These are phyloP conservation scores for Neonectria sp. DNA, from an alignment of 2,329 filamentous ascomycete genomes.

Conservation along the genomic window DNA sequence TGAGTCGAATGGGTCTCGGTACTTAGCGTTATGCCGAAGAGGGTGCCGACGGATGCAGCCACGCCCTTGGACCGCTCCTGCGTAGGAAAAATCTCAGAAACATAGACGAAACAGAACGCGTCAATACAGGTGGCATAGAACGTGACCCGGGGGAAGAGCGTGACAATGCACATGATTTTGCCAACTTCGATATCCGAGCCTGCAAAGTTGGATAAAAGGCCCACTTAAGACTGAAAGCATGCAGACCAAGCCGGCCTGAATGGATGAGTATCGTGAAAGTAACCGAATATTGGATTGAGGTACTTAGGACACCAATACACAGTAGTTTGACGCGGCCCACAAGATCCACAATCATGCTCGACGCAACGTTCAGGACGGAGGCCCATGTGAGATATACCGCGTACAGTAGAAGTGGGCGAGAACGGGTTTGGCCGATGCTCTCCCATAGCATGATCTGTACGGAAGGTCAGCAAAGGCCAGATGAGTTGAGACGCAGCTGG, in stretches of 20 bases:
- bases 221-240: not conserved
- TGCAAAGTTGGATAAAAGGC: not conserved
- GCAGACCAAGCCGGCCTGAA: not conserved
- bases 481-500: too few species aligned
- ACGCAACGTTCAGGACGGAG: not conserved
- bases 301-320: not conserved
- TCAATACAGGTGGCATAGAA: constrained; percentile 2
- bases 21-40: not conserved
- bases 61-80: not conserved
- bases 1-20: not conserved
- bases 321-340: not conserved
- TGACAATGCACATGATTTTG: not conserved
- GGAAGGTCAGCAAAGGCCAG: not conserved
- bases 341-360: not conserved
- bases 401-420: not conserved
- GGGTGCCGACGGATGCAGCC: not conserved
- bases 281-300: not conserved
- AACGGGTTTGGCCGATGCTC: not conserved
- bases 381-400: constrained; percentile 1
- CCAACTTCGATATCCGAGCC: not conserved
- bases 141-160: not conserved
- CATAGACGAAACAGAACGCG: not conserved
- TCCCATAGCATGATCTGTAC: constrained; percentile 1
- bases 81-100: constrained; percentile 3
- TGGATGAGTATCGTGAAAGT: not conserved